Conservation (phyloP, 257 asterid genomes). For the Nicotiana knightiana region DNA sequence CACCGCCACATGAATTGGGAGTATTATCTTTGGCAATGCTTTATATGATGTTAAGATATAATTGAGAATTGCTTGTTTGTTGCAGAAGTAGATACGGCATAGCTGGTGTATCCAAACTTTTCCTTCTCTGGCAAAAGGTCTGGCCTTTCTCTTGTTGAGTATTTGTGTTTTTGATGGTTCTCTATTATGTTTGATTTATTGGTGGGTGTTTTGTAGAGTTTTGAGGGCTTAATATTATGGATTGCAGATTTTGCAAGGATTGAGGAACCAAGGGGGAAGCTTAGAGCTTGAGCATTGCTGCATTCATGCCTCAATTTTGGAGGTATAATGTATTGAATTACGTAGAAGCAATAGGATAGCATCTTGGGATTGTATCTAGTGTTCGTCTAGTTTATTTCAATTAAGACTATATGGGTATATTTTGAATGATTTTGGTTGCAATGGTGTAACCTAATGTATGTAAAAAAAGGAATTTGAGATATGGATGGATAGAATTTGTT, state of each 20-base stretch:
- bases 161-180: neutral
- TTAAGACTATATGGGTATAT: neutral
- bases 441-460: neutral
- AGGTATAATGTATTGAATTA: constrained; percentile 22
- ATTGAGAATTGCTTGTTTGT: neutral
- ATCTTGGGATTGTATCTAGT: constrained; percentile 9
- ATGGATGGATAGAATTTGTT: neutral
- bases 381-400: neutral
- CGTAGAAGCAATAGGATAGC: neutral
- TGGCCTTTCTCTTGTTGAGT: neutral
- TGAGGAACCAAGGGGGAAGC: neutral
- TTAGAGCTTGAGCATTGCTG: neutral
- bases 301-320: constrained; percentile 15
- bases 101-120: constrained; percentile 7
- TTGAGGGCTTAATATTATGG: neutral
- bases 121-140: constrained; percentile 15
- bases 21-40: neutral
- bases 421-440: constrained; percentile 4
- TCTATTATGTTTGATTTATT: neutral
- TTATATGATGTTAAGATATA: neutral
- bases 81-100: constrained; percentile 28
- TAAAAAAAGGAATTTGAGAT: neutral
- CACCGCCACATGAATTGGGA: no score
- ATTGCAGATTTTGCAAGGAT: constrained; percentile 14
- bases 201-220: neutral